A percentile compares a stretch with the other conserved stretches of the same genome.
Evolutionary conservation across 2,329 filamentous ascomycete genomes (phyloP).

Genomic region (Fusarium subglutinans): DNA sequence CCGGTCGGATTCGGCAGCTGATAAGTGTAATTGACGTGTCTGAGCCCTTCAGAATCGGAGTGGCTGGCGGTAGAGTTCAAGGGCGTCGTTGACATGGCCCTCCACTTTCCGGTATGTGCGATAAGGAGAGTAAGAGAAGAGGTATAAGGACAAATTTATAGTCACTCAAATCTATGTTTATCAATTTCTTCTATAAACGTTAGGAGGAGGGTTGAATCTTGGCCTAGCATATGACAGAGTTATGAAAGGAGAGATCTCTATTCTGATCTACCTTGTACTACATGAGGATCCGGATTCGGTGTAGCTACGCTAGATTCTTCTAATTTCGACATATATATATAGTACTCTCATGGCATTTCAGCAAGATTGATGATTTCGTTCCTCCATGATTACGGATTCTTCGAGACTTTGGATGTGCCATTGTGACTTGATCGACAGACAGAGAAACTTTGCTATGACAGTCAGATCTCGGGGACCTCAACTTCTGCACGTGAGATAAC

Average conservation of each 20-base stretch:
- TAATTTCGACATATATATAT: slow-evolving; percentile 37
- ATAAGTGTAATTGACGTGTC: not conserved
- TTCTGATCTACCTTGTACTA: not conserved
- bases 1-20: not conserved
- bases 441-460: slow-evolving; percentile 70
- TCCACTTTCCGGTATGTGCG: slow-evolving; percentile 26
- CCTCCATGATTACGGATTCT: slow-evolving; percentile 64
- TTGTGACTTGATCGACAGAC: slow-evolving; percentile 70
- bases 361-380: slow-evolving; percentile 73
- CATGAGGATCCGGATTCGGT: not conserved
- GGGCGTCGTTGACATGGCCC: not conserved
- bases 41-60: not conserved
- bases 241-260: not conserved
- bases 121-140: not conserved
- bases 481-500: slow-evolving; percentile 61
- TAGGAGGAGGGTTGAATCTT: not conserved
- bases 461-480: slow-evolving; percentile 74
- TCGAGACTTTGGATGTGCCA: slow-evolving; percentile 68
- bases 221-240: not conserved
- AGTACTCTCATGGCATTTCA: slow-evolving; percentile 64
- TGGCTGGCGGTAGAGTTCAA: slow-evolving; percentile 1
- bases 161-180: not conserved
- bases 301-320: not conserved
- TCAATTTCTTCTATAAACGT: not conserved
- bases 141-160: not conserved